Evolutionary conservation across 2,329 filamentous ascomycete genomes (phyloP).

Genomic region (Huntiella moniliformis): DNA sequence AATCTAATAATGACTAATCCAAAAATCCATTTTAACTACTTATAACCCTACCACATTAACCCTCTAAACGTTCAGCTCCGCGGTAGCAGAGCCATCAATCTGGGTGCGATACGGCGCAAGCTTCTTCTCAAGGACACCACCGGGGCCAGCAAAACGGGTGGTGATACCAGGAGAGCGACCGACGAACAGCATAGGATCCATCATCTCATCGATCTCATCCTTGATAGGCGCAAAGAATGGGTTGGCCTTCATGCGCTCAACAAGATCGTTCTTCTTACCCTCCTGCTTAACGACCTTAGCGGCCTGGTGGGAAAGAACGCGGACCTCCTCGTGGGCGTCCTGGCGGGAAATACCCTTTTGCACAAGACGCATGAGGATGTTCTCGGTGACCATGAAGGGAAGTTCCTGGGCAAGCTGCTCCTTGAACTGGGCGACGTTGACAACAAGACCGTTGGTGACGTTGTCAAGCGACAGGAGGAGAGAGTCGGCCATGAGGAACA

Average conservation of each 20-base stretch:
- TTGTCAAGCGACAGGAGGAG: conserved; percentile 51
- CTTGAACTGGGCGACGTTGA: conserved; percentile 59
- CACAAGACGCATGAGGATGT: conserved; percentile 60
- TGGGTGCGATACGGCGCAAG: conserved; percentile 21
- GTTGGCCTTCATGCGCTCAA: conserved; percentile 54
- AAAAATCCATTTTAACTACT: background rate
- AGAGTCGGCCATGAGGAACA: conserved; percentile 49
- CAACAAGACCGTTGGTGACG: conserved; percentile 47
- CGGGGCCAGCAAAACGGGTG: conserved; percentile 25
- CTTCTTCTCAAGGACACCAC: conserved; percentile 22
- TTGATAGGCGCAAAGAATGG: conserved; percentile 60
- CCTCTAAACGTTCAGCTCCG: conserved; percentile 22
- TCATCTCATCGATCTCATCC: conserved; percentile 46
- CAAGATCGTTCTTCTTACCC: conserved; percentile 49
- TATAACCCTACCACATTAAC: background rate
- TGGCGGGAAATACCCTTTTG: conserved; percentile 54
- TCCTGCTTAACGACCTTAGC: conserved; percentile 36
- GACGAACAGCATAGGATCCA: conserved; percentile 38
- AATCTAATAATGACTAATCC: background rate
- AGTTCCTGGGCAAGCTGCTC: conserved; percentile 54
- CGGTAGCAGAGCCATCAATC: conserved; percentile 19
- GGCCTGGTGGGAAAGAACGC: conserved; percentile 63
- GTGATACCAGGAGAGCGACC: conserved; percentile 28
- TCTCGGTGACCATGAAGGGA: conserved; percentile 61
- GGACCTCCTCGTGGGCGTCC: conserved; percentile 74